Conservation (phyloP, 2,329 filamentous ascomycete genomes). For the Gaeumannomyces sp. region DNA sequence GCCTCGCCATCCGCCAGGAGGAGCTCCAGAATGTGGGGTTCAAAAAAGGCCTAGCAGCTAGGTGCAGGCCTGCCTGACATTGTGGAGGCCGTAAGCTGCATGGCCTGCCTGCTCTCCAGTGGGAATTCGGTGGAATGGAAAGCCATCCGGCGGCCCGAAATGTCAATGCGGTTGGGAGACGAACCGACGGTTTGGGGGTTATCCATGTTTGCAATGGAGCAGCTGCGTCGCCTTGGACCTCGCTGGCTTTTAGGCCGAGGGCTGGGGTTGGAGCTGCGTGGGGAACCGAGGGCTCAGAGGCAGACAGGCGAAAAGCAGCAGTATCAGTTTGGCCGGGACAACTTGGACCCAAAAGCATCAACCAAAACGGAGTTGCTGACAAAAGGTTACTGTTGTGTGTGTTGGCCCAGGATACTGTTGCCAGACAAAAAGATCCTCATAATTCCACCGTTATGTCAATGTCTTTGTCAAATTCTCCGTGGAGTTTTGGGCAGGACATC, state of each 20-base stretch:
- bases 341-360: not conserved
- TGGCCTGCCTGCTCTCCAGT: no score
- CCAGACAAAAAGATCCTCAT: not conserved
- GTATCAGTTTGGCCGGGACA: not conserved
- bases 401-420: not conserved
- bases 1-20: not conserved
- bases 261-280: not conserved
- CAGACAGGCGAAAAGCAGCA: no score
- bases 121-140: not conserved
- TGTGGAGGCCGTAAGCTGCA: no score
- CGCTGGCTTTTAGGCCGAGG: not conserved
- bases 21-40: not conserved
- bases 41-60: not conserved
- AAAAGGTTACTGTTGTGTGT: not conserved
- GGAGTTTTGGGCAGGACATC: not conserved
- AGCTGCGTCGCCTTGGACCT: not conserved
- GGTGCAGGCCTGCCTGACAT: no score
- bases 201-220: not conserved
- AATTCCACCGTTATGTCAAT: not conserved
- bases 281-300: not conserved
- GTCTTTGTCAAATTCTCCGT: not conserved
- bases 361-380: not conserved
- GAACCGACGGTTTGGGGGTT: not conserved
- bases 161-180: not conserved
- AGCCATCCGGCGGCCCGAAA: not conserved